Base-by-base conservation (phyloP, 306 rosid genomes). In the Corylus avellana region DNA sequence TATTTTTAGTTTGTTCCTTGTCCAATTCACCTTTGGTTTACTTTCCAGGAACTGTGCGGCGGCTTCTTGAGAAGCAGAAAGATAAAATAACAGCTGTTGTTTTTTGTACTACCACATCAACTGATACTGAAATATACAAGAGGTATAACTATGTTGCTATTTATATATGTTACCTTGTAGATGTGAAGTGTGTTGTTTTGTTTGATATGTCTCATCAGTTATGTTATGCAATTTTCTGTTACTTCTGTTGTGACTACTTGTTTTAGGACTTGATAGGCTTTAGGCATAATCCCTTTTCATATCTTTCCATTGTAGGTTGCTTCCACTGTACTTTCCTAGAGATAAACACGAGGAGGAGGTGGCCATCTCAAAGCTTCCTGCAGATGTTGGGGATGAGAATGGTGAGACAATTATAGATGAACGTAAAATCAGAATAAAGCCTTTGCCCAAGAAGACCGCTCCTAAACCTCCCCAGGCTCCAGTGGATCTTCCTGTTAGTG, bases 311-410 rank as follows among this genome's bases (percentile, higher is more conserved):
- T 83, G 78, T 76, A 95, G 99, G 85, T 91, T 95, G 84, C 99
- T 95, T 82, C 97, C 99, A 2, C 96, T 95, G 67, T 95, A 95
- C 85, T 95, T 95, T 87, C 98, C 99, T 44, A 95, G 98, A 77
- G 98, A 95, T 88, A 90, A 86, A 76, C 98, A 93, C 8, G 99
- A 95, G 78, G 99, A 95, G 91, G 97, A 87, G 90, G 79, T 93
- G 73, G 98, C 99, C 74, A 66, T 89, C 79, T 86, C 80, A 50
- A 95, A 91, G 85, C 97, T 95, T 88, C 99, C 99, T 73, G 93
- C 97, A 72, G 99, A 95, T 85, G 97, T 95, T 77, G 99, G 99
- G 79, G 99, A 95, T 91, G 99, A 95, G 82, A 95, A 95, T 84
- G 99, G 99, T 11, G 99, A 95, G 90, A 95, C 98, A 8, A 83